Evolutionary conservation across 1,284 basidiomycete genomes (phyloP).

Genomic region (Apiotrichum porosum): DNA sequence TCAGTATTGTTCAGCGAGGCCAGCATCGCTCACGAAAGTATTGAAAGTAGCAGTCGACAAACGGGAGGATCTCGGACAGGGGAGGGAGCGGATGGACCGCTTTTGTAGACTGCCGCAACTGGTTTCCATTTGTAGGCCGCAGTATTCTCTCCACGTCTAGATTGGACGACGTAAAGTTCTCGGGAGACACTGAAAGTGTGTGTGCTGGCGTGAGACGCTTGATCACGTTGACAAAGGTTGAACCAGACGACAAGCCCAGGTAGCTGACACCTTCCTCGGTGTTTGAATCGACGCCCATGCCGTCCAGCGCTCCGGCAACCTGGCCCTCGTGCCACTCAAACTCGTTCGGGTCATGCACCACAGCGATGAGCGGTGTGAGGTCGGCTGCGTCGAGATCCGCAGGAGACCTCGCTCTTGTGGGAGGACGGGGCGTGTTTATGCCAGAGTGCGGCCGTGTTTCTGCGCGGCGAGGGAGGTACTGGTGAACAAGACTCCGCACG

Average conservation of each 20-base stretch:
- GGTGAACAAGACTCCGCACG: background rate
- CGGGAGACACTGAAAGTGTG: no score
- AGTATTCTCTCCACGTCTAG: no score
- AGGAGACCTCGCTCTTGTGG: no score
- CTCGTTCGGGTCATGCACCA: background rate
- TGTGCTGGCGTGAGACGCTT: constrained; percentile 7
- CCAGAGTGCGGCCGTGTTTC: background rate
- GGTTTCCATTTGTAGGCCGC: no score
- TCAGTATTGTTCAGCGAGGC: background rate
- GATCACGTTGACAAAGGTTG: constrained; percentile 22
- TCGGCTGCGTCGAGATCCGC: no score
- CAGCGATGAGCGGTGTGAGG: background rate
- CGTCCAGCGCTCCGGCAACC: background rate
- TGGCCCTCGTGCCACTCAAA: constrained; percentile 16
- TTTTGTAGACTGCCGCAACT: no score
- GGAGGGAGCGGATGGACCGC: no score
- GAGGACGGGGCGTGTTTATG: background rate
- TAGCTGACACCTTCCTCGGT: constrained; percentile 18
- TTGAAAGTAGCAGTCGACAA: constrained; percentile 19
- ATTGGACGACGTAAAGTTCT: no score
- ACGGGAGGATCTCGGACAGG: constrained; percentile 9
- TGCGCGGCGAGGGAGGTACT: background rate
- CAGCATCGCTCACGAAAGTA: constrained; percentile 19
- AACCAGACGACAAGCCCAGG: constrained; percentile 20
- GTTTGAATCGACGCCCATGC: constrained; percentile 9